Percentiles rank a stretch among this genome's conserved stretches.
Evolutionary conservation across 2,329 filamentous ascomycete species (phyloP).

Genomic region (Venturia effusa): DNA sequence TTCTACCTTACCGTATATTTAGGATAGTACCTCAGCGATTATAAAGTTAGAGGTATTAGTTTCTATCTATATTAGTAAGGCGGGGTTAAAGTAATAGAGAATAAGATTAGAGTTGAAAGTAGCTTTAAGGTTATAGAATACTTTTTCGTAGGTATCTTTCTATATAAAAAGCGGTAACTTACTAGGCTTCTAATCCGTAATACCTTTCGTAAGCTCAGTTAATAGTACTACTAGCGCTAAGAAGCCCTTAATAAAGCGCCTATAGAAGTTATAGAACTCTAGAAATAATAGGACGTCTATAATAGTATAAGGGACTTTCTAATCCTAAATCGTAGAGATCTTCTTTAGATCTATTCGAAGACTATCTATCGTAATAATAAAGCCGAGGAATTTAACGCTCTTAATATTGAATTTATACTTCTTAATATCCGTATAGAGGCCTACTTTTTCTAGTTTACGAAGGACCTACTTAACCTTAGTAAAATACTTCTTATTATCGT

Average conservation of each 20-base stretch:
- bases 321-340: conserved; percentile 15
- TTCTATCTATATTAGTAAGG: not conserved
- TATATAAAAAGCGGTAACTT: not conserved
- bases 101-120: conserved; percentile 14
- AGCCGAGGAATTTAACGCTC: too few relatives aligned
- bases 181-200: not conserved
- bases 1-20: too few relatives aligned
- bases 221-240: conserved; percentile 14
- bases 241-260: conserved; percentile 18
- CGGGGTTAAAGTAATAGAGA: conserved; percentile 15
- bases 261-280: conserved; percentile 22
- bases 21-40: too few relatives aligned
- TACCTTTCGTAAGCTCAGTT: conserved; percentile 11
- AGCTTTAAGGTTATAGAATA: conserved; percentile 12
- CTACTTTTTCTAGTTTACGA: not conserved
- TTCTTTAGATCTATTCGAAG: conserved; percentile 16
- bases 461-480: conserved; percentile 9
- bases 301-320: conserved; percentile 13
- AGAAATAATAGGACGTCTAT: conserved; percentile 17
- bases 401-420: conserved; percentile 22
- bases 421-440: conserved; percentile 13
- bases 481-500: not conserved
- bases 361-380: too few relatives aligned
- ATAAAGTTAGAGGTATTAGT: too few relatives aligned
- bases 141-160: not conserved